These are phyloP conservation scores for Gynostemma pentaphyllum DNA, from an alignment of 306 rosid species.

Conservation along the genomic window DNA sequence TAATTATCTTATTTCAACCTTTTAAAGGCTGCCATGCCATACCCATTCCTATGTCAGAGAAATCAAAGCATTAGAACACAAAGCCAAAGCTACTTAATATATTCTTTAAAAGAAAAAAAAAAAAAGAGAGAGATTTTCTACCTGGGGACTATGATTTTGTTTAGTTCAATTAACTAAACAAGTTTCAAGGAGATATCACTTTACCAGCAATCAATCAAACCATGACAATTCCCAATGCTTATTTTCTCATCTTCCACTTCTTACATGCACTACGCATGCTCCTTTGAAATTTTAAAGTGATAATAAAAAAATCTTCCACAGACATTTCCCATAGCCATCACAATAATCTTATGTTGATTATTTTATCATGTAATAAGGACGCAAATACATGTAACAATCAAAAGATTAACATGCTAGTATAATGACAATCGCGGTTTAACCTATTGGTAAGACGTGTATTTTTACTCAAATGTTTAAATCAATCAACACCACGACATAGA, in stretches of 20 bases:
- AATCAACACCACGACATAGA: too few species aligned
- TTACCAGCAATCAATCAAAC: not conserved
- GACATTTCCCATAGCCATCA: slow-evolving; percentile 3
- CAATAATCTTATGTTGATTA: not conserved
- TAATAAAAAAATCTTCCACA: slow-evolving; percentile 3
- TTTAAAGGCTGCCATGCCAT: slow-evolving; percentile 11
- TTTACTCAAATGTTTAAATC: too few species aligned
- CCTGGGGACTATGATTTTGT: slow-evolving; percentile 4
- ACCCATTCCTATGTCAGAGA: slow-evolving; percentile 10
- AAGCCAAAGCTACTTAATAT: not conserved
- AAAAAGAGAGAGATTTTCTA: not conserved
- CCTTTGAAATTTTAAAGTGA: slow-evolving; percentile 3
- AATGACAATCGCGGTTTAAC: not conserved
- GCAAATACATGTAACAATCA: slow-evolving; percentile 10
- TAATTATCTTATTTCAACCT: not conserved
- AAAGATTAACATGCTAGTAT: not conserved
- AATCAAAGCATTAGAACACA: not conserved
- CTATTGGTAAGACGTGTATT: too few species aligned
- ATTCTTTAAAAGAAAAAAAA: too few species aligned
- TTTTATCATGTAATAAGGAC: slow-evolving; percentile 7
- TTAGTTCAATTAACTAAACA: not conserved
- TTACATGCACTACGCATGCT: slow-evolving; percentile 4
- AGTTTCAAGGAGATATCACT: slow-evolving; percentile 7
- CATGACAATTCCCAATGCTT: slow-evolving; percentile 5
- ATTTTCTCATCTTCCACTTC: slow-evolving; percentile 3